Evolutionary conservation across 2,329 filamentous ascomycete species (phyloP), one percentile per base, ranked within the genome.

Genomic region (Pyrenophora graminea): DNA sequence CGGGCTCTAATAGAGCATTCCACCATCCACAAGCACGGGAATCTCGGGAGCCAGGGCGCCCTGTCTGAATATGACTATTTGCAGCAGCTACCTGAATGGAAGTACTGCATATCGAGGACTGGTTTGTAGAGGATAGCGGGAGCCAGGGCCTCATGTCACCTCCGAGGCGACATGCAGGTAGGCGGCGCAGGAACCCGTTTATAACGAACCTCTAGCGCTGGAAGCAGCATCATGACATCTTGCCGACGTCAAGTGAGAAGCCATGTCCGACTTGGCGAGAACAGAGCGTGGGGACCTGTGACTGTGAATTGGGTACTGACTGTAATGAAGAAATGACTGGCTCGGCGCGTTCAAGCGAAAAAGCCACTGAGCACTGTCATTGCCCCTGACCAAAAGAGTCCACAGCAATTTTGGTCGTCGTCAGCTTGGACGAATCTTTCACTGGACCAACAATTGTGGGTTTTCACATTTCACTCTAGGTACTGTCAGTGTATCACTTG

Each of bases 21-120:
- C 41, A 41, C 41, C 40, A 32, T 27, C 8, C 15, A 33, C 12
- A 44, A 49, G 34, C 36, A 46, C 17, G 34, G 30, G 42, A 30
- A 55, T 41, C 19, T 52, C 45, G 25, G 48, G 47, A 48, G 47
- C 43, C 47, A 39, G 40, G 51, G 46, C 44, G 39, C 42, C 49
- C 39, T 46, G 49, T 44, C 21, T 49, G 30, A 21, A 41, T 32
- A 43, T 19, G 38, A 48, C 9, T 36, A 36, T 21, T 45, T 39
- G n/a, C 41, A 53, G 41, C 17, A 27, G 19, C n/a, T 18, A 32
- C 36, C 12, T 23, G 27, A 33, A 42, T 17, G 36, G 31, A 6
- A 17, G 17, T 27, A 9, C 40, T 45, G 44, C 31, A 39, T 40
- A 13, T 23, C n/a, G 43, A 7, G 39, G 27, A 19, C 15, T 32